These are phyloP conservation scores for Chamaecyparis obtusa DNA, from an alignment of 75 land plant genomes.

Conservation along the genomic window DNA sequence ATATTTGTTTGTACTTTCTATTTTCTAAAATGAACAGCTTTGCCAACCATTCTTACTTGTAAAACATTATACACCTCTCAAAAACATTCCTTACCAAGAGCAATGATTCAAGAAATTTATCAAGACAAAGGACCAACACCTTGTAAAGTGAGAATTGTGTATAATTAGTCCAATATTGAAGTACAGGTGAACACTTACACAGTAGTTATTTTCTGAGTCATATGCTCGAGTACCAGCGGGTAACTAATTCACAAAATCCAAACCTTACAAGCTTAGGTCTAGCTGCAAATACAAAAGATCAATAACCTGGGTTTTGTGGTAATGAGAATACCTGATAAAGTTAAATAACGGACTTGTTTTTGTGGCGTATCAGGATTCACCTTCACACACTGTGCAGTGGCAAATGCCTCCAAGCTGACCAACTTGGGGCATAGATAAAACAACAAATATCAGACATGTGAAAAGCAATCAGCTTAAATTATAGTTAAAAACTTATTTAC, in stretches of 20 bases:
- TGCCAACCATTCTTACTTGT: neutral
- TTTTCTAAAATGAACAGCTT: neutral
- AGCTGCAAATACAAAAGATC: neutral
- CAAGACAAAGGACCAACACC: neutral
- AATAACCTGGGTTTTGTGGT: neutral
- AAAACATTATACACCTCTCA: neutral
- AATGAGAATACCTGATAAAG: slow-evolving; percentile 57
- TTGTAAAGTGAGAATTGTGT: neutral
- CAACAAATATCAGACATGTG: neutral
- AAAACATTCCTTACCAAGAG: neutral
- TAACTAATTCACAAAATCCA: neutral
- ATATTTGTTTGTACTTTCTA: neutral
- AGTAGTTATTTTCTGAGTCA: neutral
- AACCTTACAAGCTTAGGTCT: neutral
- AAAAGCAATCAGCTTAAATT: neutral
- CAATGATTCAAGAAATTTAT: neutral
- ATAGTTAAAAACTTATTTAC: neutral
- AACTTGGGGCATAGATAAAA: slow-evolving; percentile 35
- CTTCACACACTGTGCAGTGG: slow-evolving; percentile 73
- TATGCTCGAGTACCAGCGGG: neutral
- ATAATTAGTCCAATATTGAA: neutral
- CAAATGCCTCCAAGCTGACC: slow-evolving; percentile 56
- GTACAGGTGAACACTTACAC: neutral
- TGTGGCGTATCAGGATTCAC: slow-evolving; percentile 97
- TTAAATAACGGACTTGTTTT: slow-evolving; percentile 86